Percentiles rank a stretch among this genome's conserved stretches.
These are phyloP conservation scores for Globisporangium alternatum DNA, from an alignment of 352 stramenopile genomes.

Conservation along the genomic window DNA sequence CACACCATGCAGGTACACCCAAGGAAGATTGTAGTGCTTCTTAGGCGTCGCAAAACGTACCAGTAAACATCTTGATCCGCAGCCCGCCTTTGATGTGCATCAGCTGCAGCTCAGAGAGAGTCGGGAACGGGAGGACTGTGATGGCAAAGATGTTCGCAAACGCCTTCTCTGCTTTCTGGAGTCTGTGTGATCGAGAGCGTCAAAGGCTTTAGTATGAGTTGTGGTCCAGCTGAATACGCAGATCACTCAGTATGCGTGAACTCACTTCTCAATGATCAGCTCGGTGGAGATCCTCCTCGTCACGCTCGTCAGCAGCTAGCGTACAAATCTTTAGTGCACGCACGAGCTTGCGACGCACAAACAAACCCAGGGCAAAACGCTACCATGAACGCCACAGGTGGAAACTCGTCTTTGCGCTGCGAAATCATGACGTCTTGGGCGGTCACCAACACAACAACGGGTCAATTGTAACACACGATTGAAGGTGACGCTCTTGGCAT, in stretches of 20 bases:
- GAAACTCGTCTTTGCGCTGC: slow-evolving; percentile 62
- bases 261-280: slow-evolving; percentile 44
- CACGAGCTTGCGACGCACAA: background rate
- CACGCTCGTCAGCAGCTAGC: slow-evolving; percentile 13
- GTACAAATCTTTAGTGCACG: slow-evolving; percentile 1
- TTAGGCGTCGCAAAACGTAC: slow-evolving; percentile 12
- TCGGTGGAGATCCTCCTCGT: slow-evolving; percentile 40
- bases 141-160: slow-evolving; percentile 60
- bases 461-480: background rate
- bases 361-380: background rate
- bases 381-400: slow-evolving; percentile 71
- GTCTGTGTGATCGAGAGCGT: slow-evolving; percentile 17
- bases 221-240: too few species aligned
- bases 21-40: background rate
- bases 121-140: slow-evolving; percentile 40
- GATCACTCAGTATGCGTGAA: background rate
- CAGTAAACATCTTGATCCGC: slow-evolving; percentile 45
- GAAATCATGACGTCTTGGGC: slow-evolving; percentile 74
- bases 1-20: background rate
- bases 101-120: slow-evolving; percentile 44
- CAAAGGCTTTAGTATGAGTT: background rate
- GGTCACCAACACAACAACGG: slow-evolving; percentile 2
- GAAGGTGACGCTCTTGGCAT: background rate
- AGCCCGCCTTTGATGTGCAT: slow-evolving; percentile 36
- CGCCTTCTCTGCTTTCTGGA: slow-evolving; percentile 54